Base-by-base conservation (phyloP, 2,329 filamentous ascomycete genomes). In the Epichloe aotearoae region DNA sequence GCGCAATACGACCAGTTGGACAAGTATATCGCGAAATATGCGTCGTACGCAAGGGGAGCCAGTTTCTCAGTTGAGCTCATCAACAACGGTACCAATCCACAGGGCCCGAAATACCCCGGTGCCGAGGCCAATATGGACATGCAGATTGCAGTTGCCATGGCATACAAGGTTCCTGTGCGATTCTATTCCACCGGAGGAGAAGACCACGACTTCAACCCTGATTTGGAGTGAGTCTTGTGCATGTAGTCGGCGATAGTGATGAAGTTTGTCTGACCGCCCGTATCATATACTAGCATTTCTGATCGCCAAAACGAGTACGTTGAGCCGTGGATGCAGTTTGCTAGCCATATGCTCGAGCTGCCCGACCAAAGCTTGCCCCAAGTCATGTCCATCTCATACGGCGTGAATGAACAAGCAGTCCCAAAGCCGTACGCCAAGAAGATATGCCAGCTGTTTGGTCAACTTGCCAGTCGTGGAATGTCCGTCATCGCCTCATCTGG, bases 331-430 rank as follows among this genome's bases (percentile, higher is more conserved):
- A 69, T 87, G 3, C 75, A 75, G 15, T 81, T 83, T 62, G 72
- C 83, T 5, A 72, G 75, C 51, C 77, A 82, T 61, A 69, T 87
- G 10, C 67, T 84, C 3, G 62, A 67, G 19, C 71, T 82, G 19
- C 63, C 70, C 1, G 73, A 79, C 53, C 62, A 69, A 3, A 62
- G 76, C 17, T 68, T 87, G 0, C 83, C 84, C 0, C 73, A 77
- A 3, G 77, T 85, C 17, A 71, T 88, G 41, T 76, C 74, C 40
- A 83, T 81, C n/a, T 86, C 82, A 0, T 88, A 87, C 59, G 82
- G 81, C 26, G 82, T 85, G 56, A 73, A 82, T 45, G 84, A 88
- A 60, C 80, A 83, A 61, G 75, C 73, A 3, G 69, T 86, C 0
- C 80, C 82, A 0, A 65, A 66, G 20, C 66, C 71, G 3, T 86